Percentiles rank a stretch among this genome's conserved stretches.
phyloP scores from a whole-genome alignment of 345 rosid genomes.

The Gossypioides kirkii region DNA sequence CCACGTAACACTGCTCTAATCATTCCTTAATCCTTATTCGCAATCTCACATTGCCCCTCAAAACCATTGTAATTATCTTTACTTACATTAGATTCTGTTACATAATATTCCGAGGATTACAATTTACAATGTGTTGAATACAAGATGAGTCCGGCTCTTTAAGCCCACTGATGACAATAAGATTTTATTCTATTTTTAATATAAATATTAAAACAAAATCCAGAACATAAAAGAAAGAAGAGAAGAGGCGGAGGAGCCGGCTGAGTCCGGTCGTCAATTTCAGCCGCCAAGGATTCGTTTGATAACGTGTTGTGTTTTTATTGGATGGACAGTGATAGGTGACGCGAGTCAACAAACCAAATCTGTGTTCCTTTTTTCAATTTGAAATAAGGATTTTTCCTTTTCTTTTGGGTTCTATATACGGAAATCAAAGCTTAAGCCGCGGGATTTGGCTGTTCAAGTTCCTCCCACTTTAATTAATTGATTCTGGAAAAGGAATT shows the following conservation, averaged over 20 bases:
- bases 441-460: background rate
- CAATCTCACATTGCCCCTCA: background rate
- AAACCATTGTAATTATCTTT: background rate
- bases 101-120: background rate
- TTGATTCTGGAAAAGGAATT: too few relatives aligned
- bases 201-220: too few relatives aligned
- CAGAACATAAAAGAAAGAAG: too few relatives aligned
- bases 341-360: slow-evolving; percentile 7
- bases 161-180: background rate
- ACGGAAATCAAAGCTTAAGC: slow-evolving; percentile 11
- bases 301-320: slow-evolving; percentile 17
- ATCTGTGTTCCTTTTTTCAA: background rate
- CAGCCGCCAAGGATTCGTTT: slow-evolving; percentile 17
- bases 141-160: background rate
- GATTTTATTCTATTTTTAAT: too few relatives aligned
- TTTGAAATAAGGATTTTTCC: slow-evolving; percentile 11
- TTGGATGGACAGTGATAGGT: background rate
- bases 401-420: background rate
- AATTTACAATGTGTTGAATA: background rate
- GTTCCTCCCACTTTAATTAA: too few relatives aligned
- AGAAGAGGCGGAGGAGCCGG: slow-evolving; percentile 9
- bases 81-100: background rate
- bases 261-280: slow-evolving; percentile 14
- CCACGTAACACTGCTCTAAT: slow-evolving; percentile 13
- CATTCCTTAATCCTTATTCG: slow-evolving; percentile 14